These are phyloP conservation scores for Talaromyces sp. DNA, from an alignment of 2,329 filamentous ascomycete species.

Conservation along the genomic window DNA sequence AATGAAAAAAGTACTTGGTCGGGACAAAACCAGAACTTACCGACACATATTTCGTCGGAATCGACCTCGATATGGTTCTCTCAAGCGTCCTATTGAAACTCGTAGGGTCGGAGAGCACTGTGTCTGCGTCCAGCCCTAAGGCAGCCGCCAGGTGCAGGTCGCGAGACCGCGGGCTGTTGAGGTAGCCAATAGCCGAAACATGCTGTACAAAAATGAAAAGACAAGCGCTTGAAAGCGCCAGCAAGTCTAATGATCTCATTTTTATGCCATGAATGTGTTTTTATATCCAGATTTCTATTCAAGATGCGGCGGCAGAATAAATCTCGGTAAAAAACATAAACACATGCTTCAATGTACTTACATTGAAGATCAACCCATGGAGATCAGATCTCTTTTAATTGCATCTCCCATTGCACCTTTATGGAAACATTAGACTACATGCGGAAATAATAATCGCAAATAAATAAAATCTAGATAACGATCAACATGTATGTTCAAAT, in stretches of 20 bases:
- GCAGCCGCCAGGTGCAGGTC: conserved; percentile 16
- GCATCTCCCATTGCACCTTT: background rate
- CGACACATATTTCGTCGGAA: conserved; percentile 2
- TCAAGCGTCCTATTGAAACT: conserved; percentile 13
- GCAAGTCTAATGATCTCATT: background rate
- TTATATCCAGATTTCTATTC: background rate
- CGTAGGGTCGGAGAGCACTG: conserved; percentile 9
- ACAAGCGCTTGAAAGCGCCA: background rate
- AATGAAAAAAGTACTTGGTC: background rate
- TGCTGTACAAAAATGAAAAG: conserved; percentile 5
- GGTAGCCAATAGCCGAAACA: conserved; percentile 13
- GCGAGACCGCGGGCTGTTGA: conserved; percentile 10
- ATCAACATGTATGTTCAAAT: background rate
- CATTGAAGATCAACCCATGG: no score
- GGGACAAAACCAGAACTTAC: conserved; percentile 1
- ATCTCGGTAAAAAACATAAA: background rate
- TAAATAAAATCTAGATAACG: background rate
- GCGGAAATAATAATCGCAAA: background rate
- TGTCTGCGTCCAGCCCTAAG: conserved; percentile 15
- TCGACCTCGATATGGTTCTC: background rate
- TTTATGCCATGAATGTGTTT: background rate
- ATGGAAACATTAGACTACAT: background rate
- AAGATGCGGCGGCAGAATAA: background rate
- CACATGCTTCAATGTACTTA: background rate
- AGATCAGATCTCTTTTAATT: conserved; percentile 3